These are phyloP conservation scores for Colletotrichum somersetense DNA, from an alignment of 2,329 filamentous ascomycete genomes.

Conservation along the genomic window DNA sequence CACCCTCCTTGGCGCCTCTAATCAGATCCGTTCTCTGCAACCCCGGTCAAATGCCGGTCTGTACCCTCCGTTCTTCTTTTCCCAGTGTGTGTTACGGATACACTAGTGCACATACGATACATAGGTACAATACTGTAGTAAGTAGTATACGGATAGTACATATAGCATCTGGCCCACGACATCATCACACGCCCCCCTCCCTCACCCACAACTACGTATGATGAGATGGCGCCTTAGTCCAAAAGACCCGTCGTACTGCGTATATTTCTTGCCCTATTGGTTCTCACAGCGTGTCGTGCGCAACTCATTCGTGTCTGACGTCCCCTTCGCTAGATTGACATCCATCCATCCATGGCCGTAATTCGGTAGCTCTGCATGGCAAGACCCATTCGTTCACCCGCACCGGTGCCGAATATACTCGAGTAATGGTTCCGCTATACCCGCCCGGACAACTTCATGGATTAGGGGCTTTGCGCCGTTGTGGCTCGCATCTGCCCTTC, in stretches of 20 bases:
- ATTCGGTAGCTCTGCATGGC: constrained; percentile 13
- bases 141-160: no score
- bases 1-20: constrained; percentile 30
- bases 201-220: constrained; percentile 26
- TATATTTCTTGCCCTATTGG: constrained; percentile 39
- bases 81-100: neutral
- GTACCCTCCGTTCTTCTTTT: constrained; percentile 6
- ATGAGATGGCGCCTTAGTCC: constrained; percentile 34
- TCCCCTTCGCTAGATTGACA: constrained; percentile 18
- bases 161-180: constrained; percentile 28
- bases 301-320: constrained; percentile 28
- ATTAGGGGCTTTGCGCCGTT: constrained; percentile 38
- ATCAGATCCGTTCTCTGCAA: constrained; percentile 34
- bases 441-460: constrained; percentile 38
- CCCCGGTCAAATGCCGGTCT: constrained; percentile 30
- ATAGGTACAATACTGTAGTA: no score
- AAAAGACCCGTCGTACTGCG: constrained; percentile 19
- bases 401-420: neutral
- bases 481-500: constrained; percentile 37
- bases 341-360: neutral
- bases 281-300: constrained; percentile 30
- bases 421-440: constrained; percentile 14
- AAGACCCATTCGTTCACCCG: constrained; percentile 27
- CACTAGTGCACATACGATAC: no score
- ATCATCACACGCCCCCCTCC: constrained; percentile 25